Conservation (phyloP, 371 early-diverging fungal species). For the Mucor saturninus region DNA sequence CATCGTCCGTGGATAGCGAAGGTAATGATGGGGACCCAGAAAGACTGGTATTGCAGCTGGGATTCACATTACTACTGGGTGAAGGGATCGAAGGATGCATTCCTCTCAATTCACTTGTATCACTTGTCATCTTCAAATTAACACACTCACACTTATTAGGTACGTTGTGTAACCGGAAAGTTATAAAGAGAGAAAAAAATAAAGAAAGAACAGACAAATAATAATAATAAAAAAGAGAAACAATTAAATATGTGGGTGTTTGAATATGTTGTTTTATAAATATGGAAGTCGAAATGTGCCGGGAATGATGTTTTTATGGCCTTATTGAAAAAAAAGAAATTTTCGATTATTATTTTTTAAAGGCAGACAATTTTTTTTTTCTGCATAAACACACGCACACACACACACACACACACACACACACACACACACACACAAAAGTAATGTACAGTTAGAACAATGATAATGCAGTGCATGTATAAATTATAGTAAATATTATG, state of each 20-base stretch:
- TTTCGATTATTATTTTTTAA: constrained; percentile 10
- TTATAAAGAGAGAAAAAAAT: constrained; percentile 18
- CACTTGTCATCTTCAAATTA: constrained; percentile 7
- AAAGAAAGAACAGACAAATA: constrained; percentile 10
- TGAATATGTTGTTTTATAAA: constrained; percentile 7
- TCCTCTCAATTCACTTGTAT: neutral
- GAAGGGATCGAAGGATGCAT: constrained; percentile 9
- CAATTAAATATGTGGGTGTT: constrained; percentile 11
- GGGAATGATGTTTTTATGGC: constrained; percentile 24
- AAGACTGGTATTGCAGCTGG: constrained; percentile 19
- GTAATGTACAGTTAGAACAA: too few relatives aligned
- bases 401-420: neutral
- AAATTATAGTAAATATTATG: too few relatives aligned
- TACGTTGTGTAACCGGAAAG: constrained; percentile 7
- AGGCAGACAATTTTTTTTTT: constrained; percentile 17
- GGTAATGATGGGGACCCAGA: constrained; percentile 15
- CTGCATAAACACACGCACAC: neutral
- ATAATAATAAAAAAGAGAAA: constrained; percentile 17
- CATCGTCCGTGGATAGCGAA: constrained; percentile 50
- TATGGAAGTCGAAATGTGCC: constrained; percentile 14
- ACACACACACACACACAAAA: neutral
- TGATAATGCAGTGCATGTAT: too few relatives aligned
- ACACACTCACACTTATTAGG: too few relatives aligned
- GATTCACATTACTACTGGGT: constrained; percentile 19
- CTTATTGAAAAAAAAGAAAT: constrained; percentile 17